These are phyloP conservation scores for Candida multigemmis DNA, from an alignment of 805 yeast species.

Conservation along the genomic window DNA sequence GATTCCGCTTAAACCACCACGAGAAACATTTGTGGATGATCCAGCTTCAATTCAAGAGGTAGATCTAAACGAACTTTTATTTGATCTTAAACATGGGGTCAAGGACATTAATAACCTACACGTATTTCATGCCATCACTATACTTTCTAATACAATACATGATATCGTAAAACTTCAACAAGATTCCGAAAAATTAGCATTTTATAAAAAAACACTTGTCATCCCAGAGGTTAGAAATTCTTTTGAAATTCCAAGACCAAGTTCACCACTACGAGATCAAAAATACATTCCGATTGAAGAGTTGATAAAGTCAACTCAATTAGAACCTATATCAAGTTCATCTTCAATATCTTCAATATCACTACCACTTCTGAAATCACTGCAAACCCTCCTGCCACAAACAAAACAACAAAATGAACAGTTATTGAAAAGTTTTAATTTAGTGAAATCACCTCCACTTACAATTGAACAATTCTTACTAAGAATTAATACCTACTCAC, in stretches of 20 bases:
- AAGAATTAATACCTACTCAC: constrained; percentile 29
- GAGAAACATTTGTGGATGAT: constrained; percentile 33
- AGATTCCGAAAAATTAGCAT: constrained; percentile 12
- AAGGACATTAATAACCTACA: constrained; percentile 27
- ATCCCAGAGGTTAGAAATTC: too few species aligned
- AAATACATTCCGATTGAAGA: constrained; percentile 4
- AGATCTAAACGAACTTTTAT: constrained; percentile 20
- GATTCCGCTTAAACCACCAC: constrained; percentile 26
- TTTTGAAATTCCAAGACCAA: neutral
- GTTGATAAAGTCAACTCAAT: constrained; percentile 5
- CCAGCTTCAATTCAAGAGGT: constrained; percentile 26
- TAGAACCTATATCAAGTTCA: too few species aligned
- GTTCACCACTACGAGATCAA: neutral
- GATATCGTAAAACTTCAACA: constrained; percentile 22
- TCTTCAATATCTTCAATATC: too few species aligned
- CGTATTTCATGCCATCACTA: constrained; percentile 22
- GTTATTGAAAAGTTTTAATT: constrained; percentile 21
- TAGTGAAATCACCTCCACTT: constrained; percentile 25
- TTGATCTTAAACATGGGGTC: constrained; percentile 18
- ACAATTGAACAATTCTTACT: constrained; percentile 24
- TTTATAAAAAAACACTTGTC: too few species aligned
- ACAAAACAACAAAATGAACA: constrained; percentile 14
- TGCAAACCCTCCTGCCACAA: too few species aligned
- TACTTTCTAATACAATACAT: constrained; percentile 18
- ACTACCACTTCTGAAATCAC: too few species aligned